Evolutionary conservation across 2,329 filamentous ascomycete species (phyloP).

Genomic region (Fusarium sp.): DNA sequence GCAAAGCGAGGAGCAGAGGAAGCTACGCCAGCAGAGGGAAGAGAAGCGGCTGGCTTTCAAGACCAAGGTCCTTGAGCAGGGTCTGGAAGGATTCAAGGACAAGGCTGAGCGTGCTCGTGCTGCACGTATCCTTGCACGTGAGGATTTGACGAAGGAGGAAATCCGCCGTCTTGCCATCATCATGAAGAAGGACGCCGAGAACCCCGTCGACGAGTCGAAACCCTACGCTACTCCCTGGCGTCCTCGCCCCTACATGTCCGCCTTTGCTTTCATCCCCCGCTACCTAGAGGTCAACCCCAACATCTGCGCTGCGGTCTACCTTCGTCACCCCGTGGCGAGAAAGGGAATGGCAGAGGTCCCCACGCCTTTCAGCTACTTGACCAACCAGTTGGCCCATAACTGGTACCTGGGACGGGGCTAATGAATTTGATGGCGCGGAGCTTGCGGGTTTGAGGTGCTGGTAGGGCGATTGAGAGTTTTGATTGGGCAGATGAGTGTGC

Average conservation of each 20-base stretch:
- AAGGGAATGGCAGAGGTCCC: constrained; percentile 84
- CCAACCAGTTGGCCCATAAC: constrained; percentile 86
- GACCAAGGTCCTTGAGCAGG: constrained; percentile 50
- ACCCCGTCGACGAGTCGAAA: constrained; percentile 79
- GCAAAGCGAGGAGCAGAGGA: constrained; percentile 20
- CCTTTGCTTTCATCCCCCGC: constrained; percentile 93
- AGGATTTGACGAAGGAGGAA: constrained; percentile 59
- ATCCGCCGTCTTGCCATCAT: constrained; percentile 64
- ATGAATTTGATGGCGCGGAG: constrained; percentile 19
- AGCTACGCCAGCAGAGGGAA: constrained; percentile 32
- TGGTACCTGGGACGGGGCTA: constrained; percentile 92
- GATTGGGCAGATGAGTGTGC: constrained; percentile 38
- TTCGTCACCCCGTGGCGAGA: constrained; percentile 91
- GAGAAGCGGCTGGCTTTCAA: constrained; percentile 44
- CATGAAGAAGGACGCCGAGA: constrained; percentile 74
- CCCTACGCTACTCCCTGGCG: constrained; percentile 93
- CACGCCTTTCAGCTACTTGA: constrained; percentile 77
- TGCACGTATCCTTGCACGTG: constrained; percentile 48
- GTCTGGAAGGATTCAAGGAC: constrained; percentile 49
- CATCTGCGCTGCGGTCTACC: constrained; percentile 93
- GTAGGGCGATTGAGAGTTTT: constrained; percentile 25
- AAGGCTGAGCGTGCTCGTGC: constrained; percentile 49
- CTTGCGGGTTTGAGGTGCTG: constrained; percentile 18
- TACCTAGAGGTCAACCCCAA: constrained; percentile 99
- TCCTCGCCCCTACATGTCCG: constrained; percentile 85